A percentile compares a stretch with the other conserved stretches of the same genome.
phyloP scores from a whole-genome alignment of 495 filamentous ascomycete species.

The Hyaloscypha variabilis region DNA sequence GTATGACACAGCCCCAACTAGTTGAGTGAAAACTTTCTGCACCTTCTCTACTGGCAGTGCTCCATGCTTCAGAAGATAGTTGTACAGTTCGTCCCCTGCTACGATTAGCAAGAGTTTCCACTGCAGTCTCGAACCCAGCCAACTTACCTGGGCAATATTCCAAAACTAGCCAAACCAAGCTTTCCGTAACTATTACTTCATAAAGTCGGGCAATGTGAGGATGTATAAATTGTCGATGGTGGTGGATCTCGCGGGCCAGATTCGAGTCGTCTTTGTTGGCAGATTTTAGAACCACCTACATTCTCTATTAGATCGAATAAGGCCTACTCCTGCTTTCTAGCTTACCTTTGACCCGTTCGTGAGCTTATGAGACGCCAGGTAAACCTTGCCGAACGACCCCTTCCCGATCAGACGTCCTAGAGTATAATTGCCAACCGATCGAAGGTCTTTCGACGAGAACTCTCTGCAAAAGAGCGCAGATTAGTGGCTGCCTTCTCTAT shows the following conservation, averaged over 20 bases:
- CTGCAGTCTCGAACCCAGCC: background rate
- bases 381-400: slow-evolving; percentile 97
- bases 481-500: slow-evolving; percentile 26
- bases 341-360: slow-evolving; percentile 97
- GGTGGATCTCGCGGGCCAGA: slow-evolving; percentile 95
- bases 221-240: slow-evolving; percentile 96
- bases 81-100: slow-evolving; percentile 93
- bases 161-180: slow-evolving; percentile 90
- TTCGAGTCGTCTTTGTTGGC: slow-evolving; percentile 95
- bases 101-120: slow-evolving; percentile 26
- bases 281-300: slow-evolving; percentile 93
- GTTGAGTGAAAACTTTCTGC: slow-evolving; percentile 92
- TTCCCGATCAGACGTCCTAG: slow-evolving; percentile 92
- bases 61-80: slow-evolving; percentile 87
- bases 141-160: slow-evolving; percentile 92
- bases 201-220: slow-evolving; percentile 96
- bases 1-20: slow-evolving; percentile 93
- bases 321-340: background rate
- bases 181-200: slow-evolving; percentile 96
- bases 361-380: slow-evolving; percentile 94
- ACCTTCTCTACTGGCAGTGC: slow-evolving; percentile 85
- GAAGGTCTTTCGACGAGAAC: slow-evolving; percentile 90
- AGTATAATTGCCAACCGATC: slow-evolving; percentile 91
- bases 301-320: slow-evolving; percentile 9
- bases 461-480: slow-evolving; percentile 59